Percentiles rank a stretch among this genome's conserved stretches.
These are phyloP conservation scores for Apiotrichum mycotoxinovorans DNA, from an alignment of 1,284 basidiomycete species.

Conservation along the genomic window DNA sequence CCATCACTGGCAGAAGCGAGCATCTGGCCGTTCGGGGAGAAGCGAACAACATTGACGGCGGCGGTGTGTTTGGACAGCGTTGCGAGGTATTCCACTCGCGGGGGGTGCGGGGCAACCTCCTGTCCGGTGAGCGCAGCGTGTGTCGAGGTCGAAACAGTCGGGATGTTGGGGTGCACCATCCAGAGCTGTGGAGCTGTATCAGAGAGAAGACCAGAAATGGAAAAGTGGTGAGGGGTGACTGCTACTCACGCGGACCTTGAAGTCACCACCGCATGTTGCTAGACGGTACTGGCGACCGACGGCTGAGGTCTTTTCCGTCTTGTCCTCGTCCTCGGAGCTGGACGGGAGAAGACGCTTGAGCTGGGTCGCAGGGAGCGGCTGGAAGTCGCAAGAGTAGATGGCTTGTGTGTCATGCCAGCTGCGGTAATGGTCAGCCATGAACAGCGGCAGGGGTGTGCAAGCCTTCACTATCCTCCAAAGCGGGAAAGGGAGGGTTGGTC, in stretches of 20 bases:
- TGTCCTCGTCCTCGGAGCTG: slow-evolving; percentile 31
- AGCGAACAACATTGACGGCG: slow-evolving; percentile 93
- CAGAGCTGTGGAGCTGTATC: slow-evolving; percentile 63
- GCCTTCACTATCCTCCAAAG: too few species aligned
- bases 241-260: slow-evolving; percentile 86
- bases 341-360: slow-evolving; percentile 51
- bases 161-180: slow-evolving; percentile 88
- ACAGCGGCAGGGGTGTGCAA: too few species aligned
- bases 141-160: slow-evolving; percentile 55
- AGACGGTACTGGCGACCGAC: slow-evolving; percentile 68
- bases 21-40: slow-evolving; percentile 89
- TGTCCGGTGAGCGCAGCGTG: slow-evolving; percentile 59
- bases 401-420: slow-evolving; percentile 87
- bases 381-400: slow-evolving; percentile 91
- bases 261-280: slow-evolving; percentile 94
- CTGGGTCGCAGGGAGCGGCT: slow-evolving; percentile 58
- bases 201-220: slow-evolving; percentile 4
- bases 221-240: too few species aligned
- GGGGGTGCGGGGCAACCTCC: slow-evolving; percentile 58
- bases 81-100: slow-evolving; percentile 93
- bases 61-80: slow-evolving; percentile 91
- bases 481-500: background rate
- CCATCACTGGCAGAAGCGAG: slow-evolving; percentile 94
- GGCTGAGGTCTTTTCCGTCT: slow-evolving; percentile 18
- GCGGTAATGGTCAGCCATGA: slow-evolving; percentile 2